Base-by-base conservation (phyloP, 108 stramenopile genomes). In the Hondaea fermentalgiana region DNA sequence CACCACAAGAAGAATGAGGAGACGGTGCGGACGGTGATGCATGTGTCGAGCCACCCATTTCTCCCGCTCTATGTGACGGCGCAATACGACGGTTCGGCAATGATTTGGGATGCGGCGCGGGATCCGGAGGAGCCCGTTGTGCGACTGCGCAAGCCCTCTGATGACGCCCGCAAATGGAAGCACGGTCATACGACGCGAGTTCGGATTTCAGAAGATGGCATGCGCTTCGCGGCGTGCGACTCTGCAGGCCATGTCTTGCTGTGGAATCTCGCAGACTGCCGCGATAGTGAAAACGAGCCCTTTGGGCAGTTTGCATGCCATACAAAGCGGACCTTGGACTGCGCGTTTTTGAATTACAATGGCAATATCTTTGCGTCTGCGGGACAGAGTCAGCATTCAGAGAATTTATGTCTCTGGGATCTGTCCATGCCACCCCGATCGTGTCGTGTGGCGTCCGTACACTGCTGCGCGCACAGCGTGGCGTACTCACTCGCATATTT, bases 31-130 rank as follows among this genome's bases (percentile, higher is more conserved):
- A 28, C 76, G 10, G 51, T 83, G 49, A 83, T 83, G 76, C 76
- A 83, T 23, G 76, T 83, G 3, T n/a, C 45, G 28, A 83, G 76
- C 76, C 76, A 83, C 76, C 76, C 76, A 12, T 83, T 83, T 35
- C 51, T 83, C 1, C 76, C 76, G 6, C 51, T 53, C 12, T 83
- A 53, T 23, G 76, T 53, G 19, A 53, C 76, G 8, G 76, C 76
- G 12, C 76, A 53, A 35, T 83, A 53, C 25, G 76, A 83, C 19
- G 76, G 76, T 6, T 47, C 49, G 6, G 76, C 49, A 23, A 6
- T 83, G n/a, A n/a, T 83, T 47, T 83, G 51, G 49, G 76, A 83
- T 53, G 76, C 76, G 51, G 42, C 25, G 12, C 25, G 42, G 8
- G 76, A 83, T 6, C 19, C 49, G 45, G 51, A 83, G 12, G 76